phyloP scores from a whole-genome alignment of 768 basidiomycete species.

The Rhizopogon rudus region DNA sequence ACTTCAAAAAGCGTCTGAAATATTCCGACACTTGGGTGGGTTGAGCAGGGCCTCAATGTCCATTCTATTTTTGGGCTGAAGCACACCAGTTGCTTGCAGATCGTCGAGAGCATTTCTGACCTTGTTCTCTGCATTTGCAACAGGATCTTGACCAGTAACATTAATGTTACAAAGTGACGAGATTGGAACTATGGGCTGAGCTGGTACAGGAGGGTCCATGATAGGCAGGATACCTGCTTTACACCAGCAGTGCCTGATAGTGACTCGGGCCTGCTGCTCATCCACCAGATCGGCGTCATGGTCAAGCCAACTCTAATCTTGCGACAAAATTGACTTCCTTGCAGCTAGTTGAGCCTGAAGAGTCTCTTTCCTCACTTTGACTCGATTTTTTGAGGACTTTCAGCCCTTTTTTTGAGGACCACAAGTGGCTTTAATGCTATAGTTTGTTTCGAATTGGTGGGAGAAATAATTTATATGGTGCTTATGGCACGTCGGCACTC shows the following conservation, averaged over 20 bases:
- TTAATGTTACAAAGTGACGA: slow-evolving; percentile 11
- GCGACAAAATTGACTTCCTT: too few relatives aligned
- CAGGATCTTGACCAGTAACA: neutral
- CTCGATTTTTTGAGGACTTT: slow-evolving; percentile 7
- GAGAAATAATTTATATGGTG: too few relatives aligned
- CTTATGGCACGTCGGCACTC: too few relatives aligned
- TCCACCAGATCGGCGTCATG: slow-evolving; percentile 17
- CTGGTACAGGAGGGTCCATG: slow-evolving; percentile 26
- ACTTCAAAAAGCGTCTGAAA: too few relatives aligned
- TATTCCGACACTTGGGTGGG: neutral
- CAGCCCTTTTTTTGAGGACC: slow-evolving; percentile 15
- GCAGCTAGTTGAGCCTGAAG: neutral
- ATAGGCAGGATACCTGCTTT: slow-evolving; percentile 9
- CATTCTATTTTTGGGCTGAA: neutral
- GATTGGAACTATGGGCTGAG: slow-evolving; percentile 16
- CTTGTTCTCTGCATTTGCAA: slow-evolving; percentile 14
- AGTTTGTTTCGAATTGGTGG: neutral
- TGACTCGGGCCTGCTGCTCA: slow-evolving; percentile 18
- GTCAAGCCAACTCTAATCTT: slow-evolving; percentile 18
- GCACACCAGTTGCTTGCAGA: slow-evolving; percentile 8
- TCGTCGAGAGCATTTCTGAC: slow-evolving; percentile 15
- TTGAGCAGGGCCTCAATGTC: neutral
- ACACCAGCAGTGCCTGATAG: slow-evolving; percentile 35
- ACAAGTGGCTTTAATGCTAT: slow-evolving; percentile 8
- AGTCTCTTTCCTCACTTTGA: slow-evolving; percentile 3